phyloP scores from a whole-genome alignment of 257 asterid genomes.

The Avicennia marina region DNA sequence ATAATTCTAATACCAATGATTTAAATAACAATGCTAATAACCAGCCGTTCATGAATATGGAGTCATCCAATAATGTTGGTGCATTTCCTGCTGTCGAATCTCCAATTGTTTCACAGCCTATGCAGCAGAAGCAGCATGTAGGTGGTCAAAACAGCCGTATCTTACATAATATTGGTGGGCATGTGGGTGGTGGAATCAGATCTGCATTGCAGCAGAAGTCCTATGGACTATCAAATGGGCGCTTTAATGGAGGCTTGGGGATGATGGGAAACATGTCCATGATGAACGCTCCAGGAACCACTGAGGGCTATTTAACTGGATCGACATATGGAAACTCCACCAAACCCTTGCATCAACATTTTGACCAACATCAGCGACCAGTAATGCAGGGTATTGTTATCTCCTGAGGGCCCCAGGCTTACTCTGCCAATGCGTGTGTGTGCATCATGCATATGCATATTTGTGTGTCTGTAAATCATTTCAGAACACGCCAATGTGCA shows the following conservation, averaged over 20 bases:
- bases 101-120: conserved; percentile 59
- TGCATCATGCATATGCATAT: neutral
- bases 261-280: conserved; percentile 47
- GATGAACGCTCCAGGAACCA: conserved; percentile 53
- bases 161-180: conserved; percentile 77
- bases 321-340: conserved; percentile 56
- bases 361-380: conserved; percentile 65
- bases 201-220: conserved; percentile 74
- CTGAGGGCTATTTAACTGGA: conserved; percentile 59
- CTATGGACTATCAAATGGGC: conserved; percentile 58
- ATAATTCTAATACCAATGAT: conserved; percentile 42
- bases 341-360: conserved; percentile 50
- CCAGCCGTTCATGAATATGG: conserved; percentile 60
- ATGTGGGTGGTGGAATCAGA: conserved; percentile 71
- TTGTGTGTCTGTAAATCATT: neutral
- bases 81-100: conserved; percentile 61
- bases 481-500: conserved; percentile 3
- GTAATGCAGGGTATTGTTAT: conserved; percentile 47
- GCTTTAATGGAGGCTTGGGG: conserved; percentile 63
- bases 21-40: conserved; percentile 40
- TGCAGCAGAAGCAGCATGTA: conserved; percentile 72
- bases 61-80: conserved; percentile 47
- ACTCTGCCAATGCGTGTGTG: neutral
- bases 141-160: conserved; percentile 73
- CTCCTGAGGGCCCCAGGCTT: neutral